These are phyloP conservation scores for Wallemia ichthyophaga DNA, from an alignment of 1,284 basidiomycete genomes.

Conservation along the genomic window DNA sequence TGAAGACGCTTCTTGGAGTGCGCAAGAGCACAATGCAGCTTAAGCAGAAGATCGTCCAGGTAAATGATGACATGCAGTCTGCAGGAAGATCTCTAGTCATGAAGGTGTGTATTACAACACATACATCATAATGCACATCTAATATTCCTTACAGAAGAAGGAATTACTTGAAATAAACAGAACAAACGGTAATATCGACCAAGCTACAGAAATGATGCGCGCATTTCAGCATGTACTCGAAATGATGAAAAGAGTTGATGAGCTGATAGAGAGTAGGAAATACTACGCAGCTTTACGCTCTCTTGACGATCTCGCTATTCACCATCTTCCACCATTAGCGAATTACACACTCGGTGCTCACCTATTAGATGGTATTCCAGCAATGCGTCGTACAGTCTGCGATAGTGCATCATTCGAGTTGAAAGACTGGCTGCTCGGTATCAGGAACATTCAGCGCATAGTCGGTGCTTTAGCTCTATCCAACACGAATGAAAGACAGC, in stretches of 20 bases:
- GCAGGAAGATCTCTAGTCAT: conserved; percentile 57
- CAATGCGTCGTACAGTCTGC: conserved; percentile 60
- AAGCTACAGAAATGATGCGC: conserved; percentile 80
- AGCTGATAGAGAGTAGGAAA: conserved; percentile 69
- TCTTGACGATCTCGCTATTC: conserved; percentile 68
- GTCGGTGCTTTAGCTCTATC: conserved; percentile 72
- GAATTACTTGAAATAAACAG: conserved; percentile 62
- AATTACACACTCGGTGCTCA: conserved; percentile 82
- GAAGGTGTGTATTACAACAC: conserved; percentile 20
- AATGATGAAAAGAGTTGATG: conserved; percentile 70
- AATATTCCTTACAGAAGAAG: conserved; percentile 26
- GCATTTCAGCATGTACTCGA: conserved; percentile 73
- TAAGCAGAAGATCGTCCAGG: conserved; percentile 23
- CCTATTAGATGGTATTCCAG: conserved; percentile 67
- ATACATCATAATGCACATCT: no score
- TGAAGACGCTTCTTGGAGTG: conserved; percentile 78
- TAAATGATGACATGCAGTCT: conserved; percentile 25
- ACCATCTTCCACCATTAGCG: conserved; percentile 64
- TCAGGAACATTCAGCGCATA: conserved; percentile 56
- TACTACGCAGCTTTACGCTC: conserved; percentile 90
- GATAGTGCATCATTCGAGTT: conserved; percentile 76
- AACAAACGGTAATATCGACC: conserved; percentile 73
- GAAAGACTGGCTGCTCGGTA: conserved; percentile 91
- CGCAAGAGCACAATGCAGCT: conserved; percentile 32
- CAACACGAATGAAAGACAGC: conserved; percentile 53